These are phyloP conservation scores for Solanum hybrid DNA, from an alignment of 305 asterid species.

Conservation along the genomic window DNA sequence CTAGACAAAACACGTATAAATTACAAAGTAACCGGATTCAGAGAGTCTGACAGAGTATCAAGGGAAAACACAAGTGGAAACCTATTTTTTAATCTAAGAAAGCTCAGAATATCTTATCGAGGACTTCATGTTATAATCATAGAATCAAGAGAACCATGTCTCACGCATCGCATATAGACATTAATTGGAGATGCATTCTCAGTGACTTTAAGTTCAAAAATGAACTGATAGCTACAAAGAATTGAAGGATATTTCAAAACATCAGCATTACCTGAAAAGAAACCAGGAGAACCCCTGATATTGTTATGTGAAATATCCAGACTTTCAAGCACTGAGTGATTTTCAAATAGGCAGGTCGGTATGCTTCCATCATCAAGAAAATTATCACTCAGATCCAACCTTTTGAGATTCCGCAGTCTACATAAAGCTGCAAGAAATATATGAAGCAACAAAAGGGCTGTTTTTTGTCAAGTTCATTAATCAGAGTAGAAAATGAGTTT, in stretches of 20 bases:
- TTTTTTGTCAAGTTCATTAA: neutral
- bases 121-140: neutral
- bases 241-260: neutral
- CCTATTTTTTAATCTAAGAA: neutral
- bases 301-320: constrained; percentile 13
- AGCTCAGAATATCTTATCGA: neutral
- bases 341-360: neutral
- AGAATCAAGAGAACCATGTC: neutral
- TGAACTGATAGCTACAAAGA: neutral
- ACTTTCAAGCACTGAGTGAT: neutral
- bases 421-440: constrained; percentile 1
- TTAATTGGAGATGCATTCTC: neutral
- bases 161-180: neutral
- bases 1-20: neutral
- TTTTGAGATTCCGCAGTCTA: neutral
- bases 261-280: constrained; percentile 2
- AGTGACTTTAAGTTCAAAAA: neutral
- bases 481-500: neutral
- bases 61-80: neutral
- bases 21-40: neutral
- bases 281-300: constrained; percentile 1
- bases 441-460: neutral
- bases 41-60: neutral
- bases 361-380: constrained; percentile 2
- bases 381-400: constrained; percentile 2